Evolutionary conservation across 257 asterid genomes (phyloP), one percentile per base, ranked within the genome.

Genomic region (Plantago elongata): DNA sequence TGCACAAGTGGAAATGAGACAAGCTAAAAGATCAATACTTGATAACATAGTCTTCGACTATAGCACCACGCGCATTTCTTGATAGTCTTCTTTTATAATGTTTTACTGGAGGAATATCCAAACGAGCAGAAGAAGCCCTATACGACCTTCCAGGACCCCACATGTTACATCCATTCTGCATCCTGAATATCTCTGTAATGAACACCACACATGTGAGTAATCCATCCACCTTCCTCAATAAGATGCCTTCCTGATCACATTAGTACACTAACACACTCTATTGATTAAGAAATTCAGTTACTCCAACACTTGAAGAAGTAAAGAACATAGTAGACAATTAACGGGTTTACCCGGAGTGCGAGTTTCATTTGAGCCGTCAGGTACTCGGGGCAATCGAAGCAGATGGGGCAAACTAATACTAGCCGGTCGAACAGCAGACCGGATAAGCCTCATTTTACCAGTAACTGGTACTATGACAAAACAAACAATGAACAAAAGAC

Each of bases 21-120:
- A 69, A 38, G 45, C 11, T 45, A 37, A 12, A 43, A 60, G 57
- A 48, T 37, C 27, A 60, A 47, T 83, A 88, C 96, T 75, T 75
- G 77, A 70, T 78, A 60, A 88, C 90, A 75, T 67, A 83, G 51
- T 69, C 55, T 82, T 76, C 75, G 68, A 82, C 78, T 82, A 85
- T 60, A 6, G 76, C 54, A 78, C 34, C 81, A 22, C 96, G 83
- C 56, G 79, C 89, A 54, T 61, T 76, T 69, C 57, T 85, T 18
- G 88, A 43, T 61, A 83, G 43, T 75, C 71, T 85, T 74, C 65
- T 74, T 65, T 15, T 66, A 17, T 70, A 11, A 77, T 69, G 80
- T 62, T 57, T 72, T 5, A 49, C 52, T 65, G 64, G 78, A 47
- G 60, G 45, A 6, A 45, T 46, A 60, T 75, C 78, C 46, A 88